Conservation (phyloP, 2,329 filamentous ascomycete genomes). For the Microsporum ferrugineum region DNA sequence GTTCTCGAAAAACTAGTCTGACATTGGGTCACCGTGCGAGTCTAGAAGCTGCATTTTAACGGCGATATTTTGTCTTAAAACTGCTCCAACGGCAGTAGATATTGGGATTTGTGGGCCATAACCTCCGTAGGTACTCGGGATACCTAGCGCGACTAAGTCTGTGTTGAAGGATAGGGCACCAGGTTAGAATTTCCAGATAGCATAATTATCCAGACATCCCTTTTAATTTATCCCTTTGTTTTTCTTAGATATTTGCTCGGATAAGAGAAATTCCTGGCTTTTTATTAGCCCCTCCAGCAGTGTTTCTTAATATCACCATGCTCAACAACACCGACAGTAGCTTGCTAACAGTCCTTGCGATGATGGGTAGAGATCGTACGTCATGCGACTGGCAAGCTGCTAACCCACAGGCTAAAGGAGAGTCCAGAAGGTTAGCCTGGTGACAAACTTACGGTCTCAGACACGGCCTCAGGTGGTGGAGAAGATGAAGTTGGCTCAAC, state of each 20-base stretch:
- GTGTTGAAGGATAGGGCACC: conserved; percentile 1
- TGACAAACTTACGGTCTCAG: not conserved
- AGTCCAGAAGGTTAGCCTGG: not conserved
- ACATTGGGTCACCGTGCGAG: not conserved
- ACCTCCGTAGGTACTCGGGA: conserved; percentile 2
- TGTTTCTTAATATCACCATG: not conserved
- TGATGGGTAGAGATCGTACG: no score
- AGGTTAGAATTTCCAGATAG: not conserved
- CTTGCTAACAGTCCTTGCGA: no score
- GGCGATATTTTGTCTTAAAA: not conserved
- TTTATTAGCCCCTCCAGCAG: not conserved
- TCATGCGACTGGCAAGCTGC: no score
- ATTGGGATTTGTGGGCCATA: not conserved
- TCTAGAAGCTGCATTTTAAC: not conserved
- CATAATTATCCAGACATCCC: not conserved
- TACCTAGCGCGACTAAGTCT: conserved; percentile 2
- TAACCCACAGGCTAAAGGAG: not conserved
- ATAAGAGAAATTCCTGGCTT: not conserved
- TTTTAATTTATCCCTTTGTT: not conserved
- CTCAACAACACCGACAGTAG: not conserved
- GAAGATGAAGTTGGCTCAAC: not conserved
- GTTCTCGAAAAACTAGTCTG: not conserved
- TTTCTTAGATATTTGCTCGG: not conserved
- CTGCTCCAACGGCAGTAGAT: not conserved
- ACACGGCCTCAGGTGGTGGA: not conserved